A percentile compares a stretch with the other conserved stretches of the same genome.
These are phyloP conservation scores for Senna siamea DNA, from an alignment of 306 rosid species.

Conservation along the genomic window DNA sequence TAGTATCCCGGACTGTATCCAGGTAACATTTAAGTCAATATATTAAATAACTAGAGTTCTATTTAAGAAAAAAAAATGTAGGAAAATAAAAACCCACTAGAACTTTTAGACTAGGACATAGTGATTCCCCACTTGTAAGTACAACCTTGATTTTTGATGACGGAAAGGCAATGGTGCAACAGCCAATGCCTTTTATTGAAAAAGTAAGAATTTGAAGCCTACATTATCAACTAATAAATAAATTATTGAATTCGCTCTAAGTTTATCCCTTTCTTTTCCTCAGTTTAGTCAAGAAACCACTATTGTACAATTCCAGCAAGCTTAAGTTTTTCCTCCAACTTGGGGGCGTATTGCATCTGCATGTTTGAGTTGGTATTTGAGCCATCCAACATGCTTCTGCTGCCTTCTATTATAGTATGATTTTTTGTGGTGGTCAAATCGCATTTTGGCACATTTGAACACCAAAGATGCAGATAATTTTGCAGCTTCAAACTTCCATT, in stretches of 20 bases:
- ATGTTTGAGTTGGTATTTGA: no score
- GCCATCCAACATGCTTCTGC: background rate
- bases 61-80: background rate
- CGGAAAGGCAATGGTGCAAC: no score
- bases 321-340: no score
- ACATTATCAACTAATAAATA: background rate
- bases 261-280: no score
- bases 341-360: no score
- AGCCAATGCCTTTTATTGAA: no score
- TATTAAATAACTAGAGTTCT: background rate
- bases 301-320: no score
- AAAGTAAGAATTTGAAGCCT: background rate
- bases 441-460: background rate
- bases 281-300: no score
- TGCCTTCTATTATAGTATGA: background rate
- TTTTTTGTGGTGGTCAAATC: background rate
- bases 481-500: background rate
- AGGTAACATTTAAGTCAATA: background rate
- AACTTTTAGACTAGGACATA: background rate
- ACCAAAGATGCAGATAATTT: slow-evolving; percentile 11
- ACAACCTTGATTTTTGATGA: background rate
- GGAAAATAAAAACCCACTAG: background rate
- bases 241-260: no score
- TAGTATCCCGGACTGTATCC: slow-evolving; percentile 56
- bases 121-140: background rate